Base-by-base conservation (phyloP, 139 green algal species). In the Chlorella ohadii region DNA sequence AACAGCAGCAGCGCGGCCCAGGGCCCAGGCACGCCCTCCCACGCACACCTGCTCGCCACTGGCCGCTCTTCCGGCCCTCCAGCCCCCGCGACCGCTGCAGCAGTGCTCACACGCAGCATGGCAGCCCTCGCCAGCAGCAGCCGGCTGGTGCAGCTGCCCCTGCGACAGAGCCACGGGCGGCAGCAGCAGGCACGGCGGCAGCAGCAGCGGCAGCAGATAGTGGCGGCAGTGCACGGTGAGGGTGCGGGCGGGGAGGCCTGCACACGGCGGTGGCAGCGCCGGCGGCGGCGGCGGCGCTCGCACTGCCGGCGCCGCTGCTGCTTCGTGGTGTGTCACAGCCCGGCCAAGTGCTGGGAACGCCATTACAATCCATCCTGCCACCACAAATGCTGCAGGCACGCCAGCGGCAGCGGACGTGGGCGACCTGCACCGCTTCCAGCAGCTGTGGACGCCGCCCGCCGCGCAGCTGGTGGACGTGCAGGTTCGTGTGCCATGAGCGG, bases 371-470 rank as follows among this genome's bases (percentile, higher is more conserved):
- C 39, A n/a, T 28, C 39, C 12, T 31, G 4, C 3, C 61, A 38
- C 41, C 15, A 16, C 9, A 20, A 12, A 16, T 59, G 5, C 56
- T 56, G 36, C 72, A 73, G 68, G 55, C 72, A 81, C 39, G 2
- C 70, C 70, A 16, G 70, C 81, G 3, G 56, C 36, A 33, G 57
- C 81, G 22, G 81, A 74, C n/a, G 57, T 81, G 39, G 81, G 79
- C 47, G 85, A 87, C 61, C 55, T 79, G 33, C 61, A 89, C 31
- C 85, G 85, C 38, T 89, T 89, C 72, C 39, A 70, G 75, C 39
- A 82, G 61, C 78, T 88, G 38, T 90, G 86, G 86, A 82, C 56
- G 23, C 86, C 86, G 20, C 71, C 85, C 28, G 36, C 73, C 4
- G 44, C 68, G 23, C 65, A 73, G 65, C 65, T 73, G n/a, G 73